phyloP scores from a whole-genome alignment of 2,329 filamentous ascomycete species.

The Fusarium anthophilum region DNA sequence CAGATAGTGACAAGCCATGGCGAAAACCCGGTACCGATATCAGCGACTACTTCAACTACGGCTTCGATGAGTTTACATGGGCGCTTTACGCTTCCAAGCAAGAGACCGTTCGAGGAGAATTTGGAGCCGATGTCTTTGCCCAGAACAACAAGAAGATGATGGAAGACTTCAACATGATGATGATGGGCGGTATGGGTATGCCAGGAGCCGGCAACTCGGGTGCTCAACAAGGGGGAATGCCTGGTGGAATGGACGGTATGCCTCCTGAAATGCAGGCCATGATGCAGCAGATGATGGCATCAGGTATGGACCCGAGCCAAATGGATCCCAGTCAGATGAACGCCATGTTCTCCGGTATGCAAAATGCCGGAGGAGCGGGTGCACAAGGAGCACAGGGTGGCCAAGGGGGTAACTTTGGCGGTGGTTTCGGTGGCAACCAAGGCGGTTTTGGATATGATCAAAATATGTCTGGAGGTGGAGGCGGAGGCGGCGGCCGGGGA shows the following conservation, averaged over 20 bases:
- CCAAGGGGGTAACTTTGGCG: conserved; percentile 62
- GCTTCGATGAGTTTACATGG: conserved; percentile 99
- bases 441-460: conserved; percentile 62
- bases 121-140: conserved; percentile 71
- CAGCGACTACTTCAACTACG: conserved; percentile 98
- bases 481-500: conserved; percentile 49
- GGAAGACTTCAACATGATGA: conserved; percentile 74
- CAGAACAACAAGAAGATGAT: conserved; percentile 81
- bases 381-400: conserved; percentile 56
- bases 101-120: conserved; percentile 78
- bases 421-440: conserved; percentile 63
- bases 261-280: conserved; percentile 73
- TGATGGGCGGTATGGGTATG: conserved; percentile 67
- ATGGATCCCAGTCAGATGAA: conserved; percentile 69
- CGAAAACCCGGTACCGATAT: conserved; percentile 92
- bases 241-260: conserved; percentile 68
- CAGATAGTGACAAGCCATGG: conserved; percentile 92
- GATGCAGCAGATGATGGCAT: conserved; percentile 76
- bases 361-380: conserved; percentile 55
- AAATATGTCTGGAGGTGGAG: conserved; percentile 53
- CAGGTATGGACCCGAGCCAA: conserved; percentile 71
- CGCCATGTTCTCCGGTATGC: conserved; percentile 69
- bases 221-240: conserved; percentile 53
- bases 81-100: conserved; percentile 93
- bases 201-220: conserved; percentile 47